Evolutionary conservation across 2,329 filamentous ascomycete species (phyloP).

Genomic region (Sporothrix protearum): DNA sequence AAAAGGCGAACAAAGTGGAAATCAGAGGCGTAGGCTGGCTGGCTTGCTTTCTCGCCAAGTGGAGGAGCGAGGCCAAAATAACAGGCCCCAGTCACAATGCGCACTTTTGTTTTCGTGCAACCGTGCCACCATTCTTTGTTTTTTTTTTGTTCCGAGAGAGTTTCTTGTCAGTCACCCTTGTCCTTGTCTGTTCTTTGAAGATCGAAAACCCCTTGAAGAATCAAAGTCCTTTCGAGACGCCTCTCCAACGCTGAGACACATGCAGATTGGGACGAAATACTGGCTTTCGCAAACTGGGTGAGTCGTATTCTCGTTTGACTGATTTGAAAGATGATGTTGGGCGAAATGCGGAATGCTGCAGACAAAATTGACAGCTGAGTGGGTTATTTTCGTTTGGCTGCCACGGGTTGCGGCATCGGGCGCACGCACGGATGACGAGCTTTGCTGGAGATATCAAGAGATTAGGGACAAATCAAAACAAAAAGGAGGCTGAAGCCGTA

Average conservation of each 20-base stretch:
- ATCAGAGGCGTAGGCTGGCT: not conserved
- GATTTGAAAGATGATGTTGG: not conserved
- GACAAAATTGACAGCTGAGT: slow-evolving; percentile 5
- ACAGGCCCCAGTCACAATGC: not conserved
- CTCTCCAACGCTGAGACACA: not conserved
- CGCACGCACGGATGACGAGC: not conserved
- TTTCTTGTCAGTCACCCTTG: not conserved
- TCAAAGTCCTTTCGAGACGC: not conserved
- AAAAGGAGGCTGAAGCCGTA: not conserved
- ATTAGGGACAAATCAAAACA: not conserved
- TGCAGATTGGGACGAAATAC: not conserved
- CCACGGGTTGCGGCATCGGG: not conserved
- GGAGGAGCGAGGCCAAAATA: not conserved
- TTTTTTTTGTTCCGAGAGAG: not conserved
- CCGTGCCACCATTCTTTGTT: not conserved
- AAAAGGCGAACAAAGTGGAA: not conserved
- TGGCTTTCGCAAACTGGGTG: not conserved
- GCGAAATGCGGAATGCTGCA: slow-evolving; percentile 7
- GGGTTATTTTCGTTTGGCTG: slow-evolving; percentile 3
- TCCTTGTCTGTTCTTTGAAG: not conserved
- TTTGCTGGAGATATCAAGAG: not conserved
- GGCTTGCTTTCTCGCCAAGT: not conserved
- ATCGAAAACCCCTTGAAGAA: not conserved
- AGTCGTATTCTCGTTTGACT: not conserved
- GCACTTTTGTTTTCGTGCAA: not conserved